Evolutionary conservation across 345 rosid genomes (phyloP).

Genomic region (Jatropha curcas): DNA sequence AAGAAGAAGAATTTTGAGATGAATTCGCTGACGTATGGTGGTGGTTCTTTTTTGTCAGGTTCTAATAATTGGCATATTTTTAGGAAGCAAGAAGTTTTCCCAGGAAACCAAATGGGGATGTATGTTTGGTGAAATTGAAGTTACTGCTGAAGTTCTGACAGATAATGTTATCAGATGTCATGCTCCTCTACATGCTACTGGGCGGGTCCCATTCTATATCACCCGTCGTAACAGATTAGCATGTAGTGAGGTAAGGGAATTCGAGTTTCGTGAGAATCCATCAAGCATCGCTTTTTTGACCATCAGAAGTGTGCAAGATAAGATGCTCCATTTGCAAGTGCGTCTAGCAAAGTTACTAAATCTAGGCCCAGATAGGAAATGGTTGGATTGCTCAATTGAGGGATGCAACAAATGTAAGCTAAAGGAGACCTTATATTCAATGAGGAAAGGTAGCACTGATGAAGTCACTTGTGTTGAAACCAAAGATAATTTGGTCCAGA

Average conservation of each 20-base stretch:
- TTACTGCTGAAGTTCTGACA: conserved; percentile 58
- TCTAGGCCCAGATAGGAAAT: conserved; percentile 25
- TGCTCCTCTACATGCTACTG: conserved; percentile 55
- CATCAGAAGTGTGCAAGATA: conserved; percentile 19
- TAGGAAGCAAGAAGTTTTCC: conserved; percentile 47
- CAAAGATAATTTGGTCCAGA: conserved; percentile 42
- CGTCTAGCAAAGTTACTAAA: conserved; percentile 47
- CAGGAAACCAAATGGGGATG: conserved; percentile 51
- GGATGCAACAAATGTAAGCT: conserved; percentile 45
- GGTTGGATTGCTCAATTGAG: conserved; percentile 36
- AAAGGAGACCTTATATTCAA: conserved; percentile 34
- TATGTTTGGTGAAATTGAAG: conserved; percentile 78
- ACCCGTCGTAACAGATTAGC: conserved; percentile 68
- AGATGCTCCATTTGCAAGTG: conserved; percentile 41
- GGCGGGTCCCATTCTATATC: conserved; percentile 62
- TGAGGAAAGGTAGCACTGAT: conserved; percentile 10
- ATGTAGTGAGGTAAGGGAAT: conserved; percentile 74
- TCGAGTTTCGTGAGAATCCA: conserved; percentile 56
- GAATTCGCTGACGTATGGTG: conserved; percentile 11
- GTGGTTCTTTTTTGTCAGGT: conserved; percentile 39
- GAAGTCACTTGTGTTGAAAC: conserved; percentile 17
- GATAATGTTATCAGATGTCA: conserved; percentile 51
- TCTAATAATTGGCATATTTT: conserved; percentile 50
- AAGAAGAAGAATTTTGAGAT: background rate
- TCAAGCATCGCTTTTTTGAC: conserved; percentile 17